Evolutionary conservation across 495 filamentous ascomycete species (phyloP).

Genomic region (Neurospora sp.): DNA sequence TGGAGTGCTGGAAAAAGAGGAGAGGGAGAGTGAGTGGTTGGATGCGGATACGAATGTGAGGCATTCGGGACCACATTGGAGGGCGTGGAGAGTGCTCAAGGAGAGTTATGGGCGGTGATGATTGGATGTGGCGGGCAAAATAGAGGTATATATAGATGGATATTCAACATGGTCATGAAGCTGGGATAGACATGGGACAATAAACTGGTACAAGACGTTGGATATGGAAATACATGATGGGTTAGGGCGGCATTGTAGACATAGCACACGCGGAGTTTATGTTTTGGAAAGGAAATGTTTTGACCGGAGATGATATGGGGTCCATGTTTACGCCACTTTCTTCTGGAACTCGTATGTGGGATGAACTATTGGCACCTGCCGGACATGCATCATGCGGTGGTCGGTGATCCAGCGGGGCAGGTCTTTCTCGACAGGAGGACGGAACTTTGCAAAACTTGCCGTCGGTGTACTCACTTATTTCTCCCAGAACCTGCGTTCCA

Average conservation of each 20-base stretch:
- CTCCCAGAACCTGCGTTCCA: background rate
- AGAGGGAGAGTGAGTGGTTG: slow-evolving; percentile 1
- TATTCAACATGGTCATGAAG: background rate
- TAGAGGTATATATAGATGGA: background rate
- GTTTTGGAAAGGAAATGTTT: background rate
- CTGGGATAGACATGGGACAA: background rate
- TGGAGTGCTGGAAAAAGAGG: background rate
- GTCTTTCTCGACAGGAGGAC: background rate
- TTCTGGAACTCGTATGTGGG: background rate
- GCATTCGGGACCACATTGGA: background rate
- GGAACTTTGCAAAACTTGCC: background rate
- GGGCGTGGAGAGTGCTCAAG: background rate
- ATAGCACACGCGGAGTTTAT: background rate
- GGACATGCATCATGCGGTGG: background rate
- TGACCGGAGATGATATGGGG: background rate
- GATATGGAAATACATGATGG: background rate
- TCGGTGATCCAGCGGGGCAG: background rate
- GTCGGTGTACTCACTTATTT: background rate
- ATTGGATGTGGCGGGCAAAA: background rate
- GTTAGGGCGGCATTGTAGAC: background rate
- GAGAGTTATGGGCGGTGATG: background rate
- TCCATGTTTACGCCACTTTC: background rate
- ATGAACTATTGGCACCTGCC: background rate
- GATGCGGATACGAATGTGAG: slow-evolving; percentile 3
- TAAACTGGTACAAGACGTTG: background rate